A percentile compares a stretch with the other conserved stretches of the same genome.
These are phyloP conservation scores for Tetrahymena thermophila DNA, from an alignment of 73 alveolate genomes.

Conservation along the genomic window DNA sequence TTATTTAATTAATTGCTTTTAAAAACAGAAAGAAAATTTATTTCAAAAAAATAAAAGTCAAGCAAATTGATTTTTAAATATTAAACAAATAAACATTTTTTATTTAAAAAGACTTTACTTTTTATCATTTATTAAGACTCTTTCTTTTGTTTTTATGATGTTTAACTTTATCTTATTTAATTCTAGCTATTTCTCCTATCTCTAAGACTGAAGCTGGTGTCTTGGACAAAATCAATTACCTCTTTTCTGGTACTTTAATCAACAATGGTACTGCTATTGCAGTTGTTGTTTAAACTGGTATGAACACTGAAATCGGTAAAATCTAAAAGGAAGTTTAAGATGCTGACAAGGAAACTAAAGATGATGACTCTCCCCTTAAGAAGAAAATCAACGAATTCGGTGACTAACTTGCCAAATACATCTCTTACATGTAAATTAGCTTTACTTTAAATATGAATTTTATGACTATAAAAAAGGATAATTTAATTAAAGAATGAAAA, in stretches of 20 bases:
- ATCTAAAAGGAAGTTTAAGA: constrained; percentile 86
- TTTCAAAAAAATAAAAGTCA: neutral
- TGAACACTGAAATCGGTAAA: constrained; percentile 93
- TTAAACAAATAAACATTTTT: too few species aligned
- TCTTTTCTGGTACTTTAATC: constrained; percentile 79
- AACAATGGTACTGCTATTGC: constrained; percentile 82
- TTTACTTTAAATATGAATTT: neutral
- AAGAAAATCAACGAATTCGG: constrained; percentile 92
- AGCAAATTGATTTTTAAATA: too few species aligned
- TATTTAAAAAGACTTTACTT: too few species aligned
- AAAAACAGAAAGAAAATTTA: neutral
- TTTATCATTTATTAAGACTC: too few species aligned
- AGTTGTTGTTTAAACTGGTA: constrained; percentile 85
- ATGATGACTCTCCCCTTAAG: constrained; percentile 90
- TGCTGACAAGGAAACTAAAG: constrained; percentile 70
- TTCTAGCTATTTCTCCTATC: constrained; percentile 2
- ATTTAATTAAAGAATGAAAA: neutral
- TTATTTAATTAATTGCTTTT: too few species aligned
- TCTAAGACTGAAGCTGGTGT: constrained; percentile 9
- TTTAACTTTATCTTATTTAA: neutral
- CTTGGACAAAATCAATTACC: constrained; percentile 33
- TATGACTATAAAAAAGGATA: neutral
- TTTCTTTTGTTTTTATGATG: neutral
- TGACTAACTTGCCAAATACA: constrained; percentile 74
- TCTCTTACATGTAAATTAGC: constrained; percentile 31